Evolutionary conservation across 305 asterid genomes (phyloP), one percentile per base, ranked within the genome.

Genomic region (Solanum chacoense): DNA sequence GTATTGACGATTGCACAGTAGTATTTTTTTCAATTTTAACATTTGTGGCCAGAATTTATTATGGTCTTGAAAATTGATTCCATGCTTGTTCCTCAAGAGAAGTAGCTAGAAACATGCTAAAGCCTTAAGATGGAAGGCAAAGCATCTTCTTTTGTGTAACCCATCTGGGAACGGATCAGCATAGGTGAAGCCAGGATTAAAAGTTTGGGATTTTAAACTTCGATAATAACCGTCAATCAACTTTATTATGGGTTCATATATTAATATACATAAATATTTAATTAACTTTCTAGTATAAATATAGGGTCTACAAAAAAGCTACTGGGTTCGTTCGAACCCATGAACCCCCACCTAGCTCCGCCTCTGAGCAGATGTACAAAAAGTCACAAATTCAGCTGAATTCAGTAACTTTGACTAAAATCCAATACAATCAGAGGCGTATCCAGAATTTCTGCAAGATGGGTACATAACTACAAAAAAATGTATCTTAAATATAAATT

Each of bases 71-170:
- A 50, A 37, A 76, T 35, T 76, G 29, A 83, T 83, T 50, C 86
- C 72, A 83, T 83, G 31, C 86, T 83, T 83, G 40, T 83, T 83
- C 72, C 11, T 29, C 38, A 83, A 83, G 85, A 42, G 69, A 80
- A 14, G 86, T 83, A 50, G 84, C 84, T 36, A 76, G 6, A 45
- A 45, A 9, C 40, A 50, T 45, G 72, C 86, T 50, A 26, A 80
- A 28, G 35, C 36, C 69, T 80, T 80, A 16, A 1, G 40, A 31
- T 29, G 73, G 72, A 50, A 11, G 86, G 86, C 40, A 83, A 83
- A 83, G 86, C 40, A 83, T 83, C 86, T 83, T 28, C 72, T 63
- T 45, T 45, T 83, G 40, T 50, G 11, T 22, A 22, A 34, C 13
- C 28, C 31, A 67, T 67, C 16, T 14, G 0, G 72, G 37, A 1